A percentile compares a stretch with the other conserved stretches of the same genome.
Conservation (phyloP, 2,329 filamentous ascomycete genomes). For the Fusarium albidum region DNA sequence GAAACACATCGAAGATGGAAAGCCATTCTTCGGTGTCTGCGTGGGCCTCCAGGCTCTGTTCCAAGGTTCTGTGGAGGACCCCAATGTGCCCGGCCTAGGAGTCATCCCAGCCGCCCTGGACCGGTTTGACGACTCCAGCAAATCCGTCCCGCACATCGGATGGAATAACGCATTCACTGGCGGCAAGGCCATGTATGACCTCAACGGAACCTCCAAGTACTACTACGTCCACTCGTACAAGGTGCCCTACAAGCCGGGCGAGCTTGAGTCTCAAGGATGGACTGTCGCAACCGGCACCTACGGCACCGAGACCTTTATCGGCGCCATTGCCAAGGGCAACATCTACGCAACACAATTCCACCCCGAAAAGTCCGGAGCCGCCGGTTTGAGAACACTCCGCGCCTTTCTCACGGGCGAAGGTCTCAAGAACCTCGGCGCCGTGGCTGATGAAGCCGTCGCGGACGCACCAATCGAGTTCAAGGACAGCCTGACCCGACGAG, state of each 20-base stretch:
- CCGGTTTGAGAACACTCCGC: slow-evolving; percentile 82
- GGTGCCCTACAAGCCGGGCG: slow-evolving; percentile 74
- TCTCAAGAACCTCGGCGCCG: slow-evolving; percentile 57
- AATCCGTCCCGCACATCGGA: slow-evolving; percentile 98
- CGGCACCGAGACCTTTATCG: slow-evolving; percentile 88
- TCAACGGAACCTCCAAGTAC: slow-evolving; percentile 87
- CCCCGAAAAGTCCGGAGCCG: slow-evolving; percentile 94
- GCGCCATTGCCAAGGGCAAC: slow-evolving; percentile 86
- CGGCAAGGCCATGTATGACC: slow-evolving; percentile 72
- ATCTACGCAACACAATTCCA: slow-evolving; percentile 95
- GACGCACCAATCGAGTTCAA: slow-evolving; percentile 32
- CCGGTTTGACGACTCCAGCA: slow-evolving; percentile 78
- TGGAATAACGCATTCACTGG: slow-evolving; percentile 89
- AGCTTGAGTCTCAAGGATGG: slow-evolving; percentile 86
- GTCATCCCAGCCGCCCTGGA: slow-evolving; percentile 75
- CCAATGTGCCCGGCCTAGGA: slow-evolving; percentile 75
- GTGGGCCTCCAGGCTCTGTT: slow-evolving; percentile 94
- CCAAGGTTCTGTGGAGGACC: slow-evolving; percentile 82
- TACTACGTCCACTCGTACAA: slow-evolving; percentile 99
- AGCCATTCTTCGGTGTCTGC: slow-evolving; percentile 98
- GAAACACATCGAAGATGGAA: slow-evolving; percentile 85
- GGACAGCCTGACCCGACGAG: slow-evolving; percentile 85
- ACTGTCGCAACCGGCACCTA: slow-evolving; percentile 90
- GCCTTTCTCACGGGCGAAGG: slow-evolving; percentile 83
- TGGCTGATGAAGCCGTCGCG: slow-evolving; percentile 25